A percentile compares a stretch with the other conserved stretches of the same genome.
Conservation (phyloP, 1,284 basidiomycete genomes). For the Exsudoporus floridanus region DNA sequence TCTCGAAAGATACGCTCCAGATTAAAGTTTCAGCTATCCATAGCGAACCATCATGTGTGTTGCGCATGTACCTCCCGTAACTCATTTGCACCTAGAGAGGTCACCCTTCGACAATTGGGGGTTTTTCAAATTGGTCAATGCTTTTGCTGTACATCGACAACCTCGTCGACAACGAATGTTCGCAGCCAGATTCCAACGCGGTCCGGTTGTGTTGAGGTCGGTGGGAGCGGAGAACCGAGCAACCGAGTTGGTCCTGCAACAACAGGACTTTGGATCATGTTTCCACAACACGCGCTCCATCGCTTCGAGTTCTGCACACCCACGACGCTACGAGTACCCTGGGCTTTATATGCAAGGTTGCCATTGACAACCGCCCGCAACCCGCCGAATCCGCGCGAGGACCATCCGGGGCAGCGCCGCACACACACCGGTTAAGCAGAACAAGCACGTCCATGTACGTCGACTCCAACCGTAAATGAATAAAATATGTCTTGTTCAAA, state of each 20-base stretch:
- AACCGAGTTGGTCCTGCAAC: not conserved
- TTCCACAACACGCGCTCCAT: not conserved
- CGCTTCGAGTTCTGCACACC: not conserved
- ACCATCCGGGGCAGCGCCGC: not conserved
- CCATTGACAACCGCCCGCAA: conserved; percentile 2
- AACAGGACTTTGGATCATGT: not conserved
- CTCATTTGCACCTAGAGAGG: conserved; percentile 1
- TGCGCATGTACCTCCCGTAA: conserved; percentile 17
- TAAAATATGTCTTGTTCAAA: not conserved
- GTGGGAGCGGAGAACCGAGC: not conserved
- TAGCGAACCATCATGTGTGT: conserved; percentile 9
- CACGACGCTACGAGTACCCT: not conserved
- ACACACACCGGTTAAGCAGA: not conserved
- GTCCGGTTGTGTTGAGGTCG: conserved; percentile 10
- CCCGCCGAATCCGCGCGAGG: not conserved
- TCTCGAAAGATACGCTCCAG: conserved; percentile 21
- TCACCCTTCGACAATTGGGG: not conserved
- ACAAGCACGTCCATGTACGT: not conserved
- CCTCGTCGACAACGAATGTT: conserved; percentile 6
- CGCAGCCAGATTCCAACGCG: conserved; percentile 6
- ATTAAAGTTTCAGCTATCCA: conserved; percentile 23
- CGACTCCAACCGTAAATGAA: not conserved
- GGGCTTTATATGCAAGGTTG: not conserved
- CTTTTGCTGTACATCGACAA: conserved; percentile 6
- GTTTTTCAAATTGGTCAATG: not conserved